Evolutionary conservation across 2,329 filamentous ascomycete genomes (phyloP).

Genomic region (Epicoccum sorghinum): DNA sequence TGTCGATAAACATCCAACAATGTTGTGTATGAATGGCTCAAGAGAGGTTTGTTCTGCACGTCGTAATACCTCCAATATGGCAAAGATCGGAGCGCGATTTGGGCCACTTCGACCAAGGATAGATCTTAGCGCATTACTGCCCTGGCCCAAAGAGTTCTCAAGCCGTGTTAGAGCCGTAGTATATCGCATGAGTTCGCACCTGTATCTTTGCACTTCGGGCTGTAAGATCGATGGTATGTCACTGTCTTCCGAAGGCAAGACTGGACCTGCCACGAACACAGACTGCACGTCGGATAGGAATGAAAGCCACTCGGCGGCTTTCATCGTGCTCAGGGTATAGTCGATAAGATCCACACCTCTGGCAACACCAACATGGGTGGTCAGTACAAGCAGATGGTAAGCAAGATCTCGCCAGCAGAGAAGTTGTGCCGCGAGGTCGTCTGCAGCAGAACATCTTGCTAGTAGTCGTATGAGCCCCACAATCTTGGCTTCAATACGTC

Average conservation of each 20-base stretch:
- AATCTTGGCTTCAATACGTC: slow-evolving; percentile 14
- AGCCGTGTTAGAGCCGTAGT: slow-evolving; percentile 23
- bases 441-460: neutral
- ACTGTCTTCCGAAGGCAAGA: slow-evolving; percentile 1
- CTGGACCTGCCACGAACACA: slow-evolving; percentile 21
- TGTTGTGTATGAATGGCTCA: slow-evolving; percentile 30
- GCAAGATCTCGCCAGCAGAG: slow-evolving; percentile 33
- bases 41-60: slow-evolving; percentile 11
- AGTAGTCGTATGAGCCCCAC: slow-evolving; percentile 28
- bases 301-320: slow-evolving; percentile 26
- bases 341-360: slow-evolving; percentile 15
- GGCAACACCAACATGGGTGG: slow-evolving; percentile 1
- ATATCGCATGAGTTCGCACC: slow-evolving; percentile 1
- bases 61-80: slow-evolving; percentile 25
- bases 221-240: slow-evolving; percentile 18
- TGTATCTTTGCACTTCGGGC: slow-evolving; percentile 4
- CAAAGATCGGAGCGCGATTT: slow-evolving; percentile 15
- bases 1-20: slow-evolving; percentile 19
- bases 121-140: slow-evolving; percentile 15
- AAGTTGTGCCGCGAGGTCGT: slow-evolving; percentile 7
- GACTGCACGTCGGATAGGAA: slow-evolving; percentile 28
- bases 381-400: slow-evolving; percentile 21
- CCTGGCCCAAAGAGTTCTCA: slow-evolving; percentile 18
- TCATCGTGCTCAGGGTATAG: slow-evolving; percentile 25
- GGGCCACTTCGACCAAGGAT: slow-evolving; percentile 23